Evolutionary conservation across 1,284 basidiomycete genomes (phyloP).

Genomic region (Cutaneotrichosporon cutaneum): DNA sequence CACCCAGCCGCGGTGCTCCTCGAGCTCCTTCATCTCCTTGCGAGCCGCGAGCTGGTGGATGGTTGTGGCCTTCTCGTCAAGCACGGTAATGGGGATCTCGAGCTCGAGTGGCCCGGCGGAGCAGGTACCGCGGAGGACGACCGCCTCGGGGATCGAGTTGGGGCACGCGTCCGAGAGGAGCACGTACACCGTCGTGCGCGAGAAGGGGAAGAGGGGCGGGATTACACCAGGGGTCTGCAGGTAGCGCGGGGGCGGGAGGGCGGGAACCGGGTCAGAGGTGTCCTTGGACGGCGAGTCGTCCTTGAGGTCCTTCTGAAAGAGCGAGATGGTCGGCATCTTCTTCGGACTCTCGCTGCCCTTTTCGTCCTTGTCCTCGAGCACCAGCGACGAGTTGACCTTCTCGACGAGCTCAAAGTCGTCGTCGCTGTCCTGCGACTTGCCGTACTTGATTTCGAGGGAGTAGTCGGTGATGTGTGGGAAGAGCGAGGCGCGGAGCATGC

Average conservation of each 20-base stretch:
- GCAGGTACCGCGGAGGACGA: constrained; percentile 50
- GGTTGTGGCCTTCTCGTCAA: constrained; percentile 5
- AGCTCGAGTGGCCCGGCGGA: constrained; percentile 50
- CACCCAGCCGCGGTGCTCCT: constrained; percentile 24
- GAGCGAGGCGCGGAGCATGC: constrained; percentile 22
- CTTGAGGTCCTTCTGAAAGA: constrained; percentile 19
- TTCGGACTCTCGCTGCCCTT: not conserved
- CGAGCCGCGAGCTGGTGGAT: constrained; percentile 62
- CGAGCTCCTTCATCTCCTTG: constrained; percentile 56
- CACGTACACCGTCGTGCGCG: constrained; percentile 52
- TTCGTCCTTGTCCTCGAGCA: not conserved
- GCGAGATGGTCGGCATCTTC: constrained; percentile 32
- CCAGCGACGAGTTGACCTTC: constrained; percentile 5
- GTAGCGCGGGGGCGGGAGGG: constrained; percentile 57
- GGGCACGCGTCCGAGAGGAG: constrained; percentile 52
- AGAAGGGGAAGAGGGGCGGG: constrained; percentile 21
- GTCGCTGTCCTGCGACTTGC: constrained; percentile 1
- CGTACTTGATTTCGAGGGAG: constrained; percentile 20
- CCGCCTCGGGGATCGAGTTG: not conserved
- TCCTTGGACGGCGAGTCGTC: constrained; percentile 9
- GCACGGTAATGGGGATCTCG: constrained; percentile 50
- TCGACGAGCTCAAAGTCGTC: constrained; percentile 28
- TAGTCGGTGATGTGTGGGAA: constrained; percentile 21
- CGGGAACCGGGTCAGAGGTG: constrained; percentile 9
- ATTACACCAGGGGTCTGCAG: constrained; percentile 41